These are phyloP conservation scores for Auriscalpium orientale DNA, from an alignment of 768 basidiomycete species.

Conservation along the genomic window DNA sequence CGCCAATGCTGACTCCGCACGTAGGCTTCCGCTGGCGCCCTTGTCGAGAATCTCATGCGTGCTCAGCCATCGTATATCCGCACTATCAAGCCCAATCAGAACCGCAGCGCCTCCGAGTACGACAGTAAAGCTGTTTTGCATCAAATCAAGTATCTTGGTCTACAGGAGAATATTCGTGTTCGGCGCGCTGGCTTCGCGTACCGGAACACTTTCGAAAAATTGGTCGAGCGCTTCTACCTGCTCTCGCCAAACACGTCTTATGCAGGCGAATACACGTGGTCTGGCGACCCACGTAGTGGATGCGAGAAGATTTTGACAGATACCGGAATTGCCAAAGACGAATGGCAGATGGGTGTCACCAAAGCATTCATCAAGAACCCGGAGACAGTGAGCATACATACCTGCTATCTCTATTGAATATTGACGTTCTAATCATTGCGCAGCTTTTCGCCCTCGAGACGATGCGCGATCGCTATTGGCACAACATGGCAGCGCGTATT, in stretches of 20 bases:
- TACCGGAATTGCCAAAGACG: constrained; percentile 91
- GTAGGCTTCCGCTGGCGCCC: constrained; percentile 85
- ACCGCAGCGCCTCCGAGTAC: constrained; percentile 87
- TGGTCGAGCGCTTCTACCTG: constrained; percentile 97
- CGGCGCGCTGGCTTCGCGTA: constrained; percentile 98
- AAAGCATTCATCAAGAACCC: constrained; percentile 99
- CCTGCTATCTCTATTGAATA: neutral
- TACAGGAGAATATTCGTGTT: constrained; percentile 98
- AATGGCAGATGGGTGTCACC: constrained; percentile 99
- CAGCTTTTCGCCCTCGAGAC: constrained; percentile 97
- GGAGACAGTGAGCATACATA: constrained; percentile 63
- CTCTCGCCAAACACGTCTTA: constrained; percentile 93
- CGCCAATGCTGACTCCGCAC: neutral
- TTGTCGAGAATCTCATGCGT: constrained; percentile 97
- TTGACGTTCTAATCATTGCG: neutral
- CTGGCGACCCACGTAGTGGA: constrained; percentile 81
- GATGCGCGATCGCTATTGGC: constrained; percentile 99
- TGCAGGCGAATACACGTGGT: constrained; percentile 98
- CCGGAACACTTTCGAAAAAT: constrained; percentile 96
- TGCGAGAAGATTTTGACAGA: constrained; percentile 91
- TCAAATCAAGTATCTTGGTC: constrained; percentile 97
- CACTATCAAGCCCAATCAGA: constrained; percentile 98
- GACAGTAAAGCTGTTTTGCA: constrained; percentile 93
- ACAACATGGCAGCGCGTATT: constrained; percentile 97
- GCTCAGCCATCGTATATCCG: constrained; percentile 97